Percentiles rank a stretch among this genome's conserved stretches.
phyloP scores from a whole-genome alignment of 257 asterid species.

The Penstemon newberryi region DNA sequence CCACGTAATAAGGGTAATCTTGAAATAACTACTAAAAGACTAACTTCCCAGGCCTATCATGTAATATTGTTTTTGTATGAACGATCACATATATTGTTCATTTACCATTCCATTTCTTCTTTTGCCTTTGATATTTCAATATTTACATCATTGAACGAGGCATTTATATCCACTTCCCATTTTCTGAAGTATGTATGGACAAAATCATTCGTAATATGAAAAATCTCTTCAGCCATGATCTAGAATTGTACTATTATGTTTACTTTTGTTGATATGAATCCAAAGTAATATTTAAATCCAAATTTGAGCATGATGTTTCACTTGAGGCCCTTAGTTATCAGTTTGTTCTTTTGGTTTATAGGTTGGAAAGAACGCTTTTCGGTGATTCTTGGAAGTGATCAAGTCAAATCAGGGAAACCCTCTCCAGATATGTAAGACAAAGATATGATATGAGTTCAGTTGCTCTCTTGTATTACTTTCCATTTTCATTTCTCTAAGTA shows the following conservation, averaged over 20 bases:
- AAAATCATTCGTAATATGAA: background rate
- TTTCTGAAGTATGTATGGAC: background rate
- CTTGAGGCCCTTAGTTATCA: too few relatives aligned
- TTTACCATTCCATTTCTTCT: background rate
- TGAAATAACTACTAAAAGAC: background rate
- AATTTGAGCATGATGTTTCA: too few relatives aligned
- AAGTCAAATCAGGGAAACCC: slow-evolving; percentile 89
- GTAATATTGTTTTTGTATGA: too few relatives aligned
- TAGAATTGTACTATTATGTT: background rate
- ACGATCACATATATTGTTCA: too few relatives aligned
- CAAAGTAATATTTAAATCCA: too few relatives aligned
- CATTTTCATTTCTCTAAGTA: slow-evolving; percentile 11
- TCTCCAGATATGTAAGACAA: slow-evolving; percentile 78
- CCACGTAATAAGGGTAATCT: background rate
- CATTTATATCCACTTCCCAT: background rate
- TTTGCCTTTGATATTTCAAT: background rate
- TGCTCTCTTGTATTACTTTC: slow-evolving; percentile 6
- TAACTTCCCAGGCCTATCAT: background rate
- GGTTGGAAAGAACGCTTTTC: slow-evolving; percentile 85
- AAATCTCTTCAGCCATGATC: background rate
- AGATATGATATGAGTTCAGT: background rate
- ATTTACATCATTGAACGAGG: background rate
- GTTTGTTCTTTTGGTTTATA: slow-evolving; percentile 26
- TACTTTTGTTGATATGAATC: background rate
- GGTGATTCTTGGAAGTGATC: slow-evolving; percentile 79